These are phyloP conservation scores for Trichoderma brevicompactum DNA, from an alignment of 2,329 filamentous ascomycete genomes.

Conservation along the genomic window DNA sequence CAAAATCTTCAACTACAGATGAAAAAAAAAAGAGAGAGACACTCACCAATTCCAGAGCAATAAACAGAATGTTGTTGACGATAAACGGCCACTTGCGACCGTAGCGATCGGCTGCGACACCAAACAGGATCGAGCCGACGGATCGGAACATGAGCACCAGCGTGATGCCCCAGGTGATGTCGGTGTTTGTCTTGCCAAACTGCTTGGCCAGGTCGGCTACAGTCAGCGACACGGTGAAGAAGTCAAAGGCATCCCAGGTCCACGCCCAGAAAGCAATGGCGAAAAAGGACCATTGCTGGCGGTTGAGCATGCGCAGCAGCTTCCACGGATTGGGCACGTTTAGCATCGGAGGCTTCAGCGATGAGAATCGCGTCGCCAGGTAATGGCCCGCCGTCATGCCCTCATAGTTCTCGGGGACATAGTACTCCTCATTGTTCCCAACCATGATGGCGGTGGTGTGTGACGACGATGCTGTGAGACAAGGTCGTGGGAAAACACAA, in stretches of 20 bases:
- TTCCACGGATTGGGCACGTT: constrained; percentile 58
- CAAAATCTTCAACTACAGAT: neutral
- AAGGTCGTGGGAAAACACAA: neutral
- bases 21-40: neutral
- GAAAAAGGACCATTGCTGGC: constrained; percentile 61
- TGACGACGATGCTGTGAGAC: constrained; percentile 5
- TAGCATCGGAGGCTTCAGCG: constrained; percentile 61
- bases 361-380: constrained; percentile 55
- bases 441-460: constrained; percentile 25
- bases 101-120: constrained; percentile 60
- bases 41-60: constrained; percentile 69
- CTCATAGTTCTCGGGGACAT: constrained; percentile 49
- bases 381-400: constrained; percentile 56
- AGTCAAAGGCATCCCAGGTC: constrained; percentile 68
- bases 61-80: constrained; percentile 73
- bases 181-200: constrained; percentile 58
- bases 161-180: constrained; percentile 68
- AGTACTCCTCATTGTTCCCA: constrained; percentile 37
- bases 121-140: constrained; percentile 58
- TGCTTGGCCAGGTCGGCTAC: constrained; percentile 56
- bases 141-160: constrained; percentile 65
- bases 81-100: constrained; percentile 74
- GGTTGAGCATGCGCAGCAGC: constrained; percentile 53
- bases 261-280: constrained; percentile 59
- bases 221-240: constrained; percentile 67